A percentile compares a stretch with the other conserved stretches of the same genome.
phyloP scores from a whole-genome alignment of 768 basidiomycete genomes.

The Rhodotorula paludigena region DNA sequence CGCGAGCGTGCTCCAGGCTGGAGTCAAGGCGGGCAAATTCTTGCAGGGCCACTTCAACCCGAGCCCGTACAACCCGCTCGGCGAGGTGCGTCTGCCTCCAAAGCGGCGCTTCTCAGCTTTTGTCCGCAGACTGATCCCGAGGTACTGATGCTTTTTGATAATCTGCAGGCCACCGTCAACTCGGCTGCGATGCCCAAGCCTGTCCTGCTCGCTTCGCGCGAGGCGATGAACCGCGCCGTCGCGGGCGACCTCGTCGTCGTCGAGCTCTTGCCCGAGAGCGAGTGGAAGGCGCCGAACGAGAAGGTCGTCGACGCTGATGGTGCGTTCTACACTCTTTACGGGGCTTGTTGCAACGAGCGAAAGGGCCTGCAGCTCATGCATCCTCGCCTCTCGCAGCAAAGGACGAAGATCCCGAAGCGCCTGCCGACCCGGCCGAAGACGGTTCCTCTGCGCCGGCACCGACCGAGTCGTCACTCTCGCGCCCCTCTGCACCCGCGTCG shows the following conservation, averaged over 20 bases:
- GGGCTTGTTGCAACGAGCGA: background rate
- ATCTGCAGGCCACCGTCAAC: constrained; percentile 66
- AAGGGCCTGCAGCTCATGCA: background rate
- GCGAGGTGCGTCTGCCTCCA: constrained; percentile 59
- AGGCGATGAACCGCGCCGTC: constrained; percentile 93
- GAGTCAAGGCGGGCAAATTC: constrained; percentile 74
- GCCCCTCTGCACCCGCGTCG: constrained; percentile 51
- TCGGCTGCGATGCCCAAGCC: constrained; percentile 69
- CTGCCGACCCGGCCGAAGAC: constrained; percentile 5
- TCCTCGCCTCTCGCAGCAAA: constrained; percentile 64
- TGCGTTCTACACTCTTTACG: constrained; percentile 46
- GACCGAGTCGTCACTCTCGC: background rate
- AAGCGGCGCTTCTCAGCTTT: background rate
- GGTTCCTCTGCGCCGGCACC: background rate
- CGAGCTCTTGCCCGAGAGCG: constrained; percentile 73
- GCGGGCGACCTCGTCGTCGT: constrained; percentile 89
- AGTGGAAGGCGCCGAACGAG: constrained; percentile 88
- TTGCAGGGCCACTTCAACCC: constrained; percentile 94
- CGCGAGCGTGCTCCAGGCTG: constrained; percentile 64
- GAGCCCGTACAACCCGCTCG: constrained; percentile 81
- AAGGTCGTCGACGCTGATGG: constrained; percentile 92
- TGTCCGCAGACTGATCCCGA: background rate
- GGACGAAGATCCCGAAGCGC: constrained; percentile 42
- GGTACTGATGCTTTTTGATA: background rate
- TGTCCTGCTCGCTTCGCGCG: constrained; percentile 75